Evolutionary conservation across 148 eudicot genomes (phyloP).

Genomic region (Spergularia bocconei): DNA sequence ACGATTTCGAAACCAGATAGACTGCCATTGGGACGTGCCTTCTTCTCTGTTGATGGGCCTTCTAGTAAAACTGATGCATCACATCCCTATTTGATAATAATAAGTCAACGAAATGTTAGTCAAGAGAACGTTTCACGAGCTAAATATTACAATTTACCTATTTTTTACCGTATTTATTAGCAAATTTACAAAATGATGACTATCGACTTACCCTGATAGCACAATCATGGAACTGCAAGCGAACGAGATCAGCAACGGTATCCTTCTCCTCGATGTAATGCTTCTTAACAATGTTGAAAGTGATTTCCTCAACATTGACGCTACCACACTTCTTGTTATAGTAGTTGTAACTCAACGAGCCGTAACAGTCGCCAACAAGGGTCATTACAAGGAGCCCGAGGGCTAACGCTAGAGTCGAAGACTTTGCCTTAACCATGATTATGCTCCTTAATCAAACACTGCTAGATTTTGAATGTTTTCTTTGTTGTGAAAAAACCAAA

Average conservation of each 20-base stretch:
- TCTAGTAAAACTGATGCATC: constrained; percentile 24
- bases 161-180: too few relatives aligned
- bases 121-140: too few relatives aligned
- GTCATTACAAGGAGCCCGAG: constrained; percentile 32
- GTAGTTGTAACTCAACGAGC: constrained; percentile 16
- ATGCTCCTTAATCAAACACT: not conserved
- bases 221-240: constrained; percentile 34
- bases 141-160: too few relatives aligned
- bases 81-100: constrained; percentile 6
- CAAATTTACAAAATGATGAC: too few relatives aligned
- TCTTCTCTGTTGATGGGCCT: constrained; percentile 21
- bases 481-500: too few relatives aligned
- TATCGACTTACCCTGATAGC: constrained; percentile 24
- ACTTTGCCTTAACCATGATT: constrained; percentile 22
- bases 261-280: constrained; percentile 7
- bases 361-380: constrained; percentile 25
- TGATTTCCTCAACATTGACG: constrained; percentile 16
- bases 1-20: constrained; percentile 22
- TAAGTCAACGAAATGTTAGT: too few relatives aligned
- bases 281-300: constrained; percentile 19
- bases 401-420: constrained; percentile 10
- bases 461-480: too few relatives aligned
- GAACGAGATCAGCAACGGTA: constrained; percentile 29
- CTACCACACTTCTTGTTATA: constrained; percentile 22
- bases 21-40: constrained; percentile 7